Base-by-base conservation (phyloP, 2,329 filamentous ascomycete genomes). In the Trichoderma aggressivum region DNA sequence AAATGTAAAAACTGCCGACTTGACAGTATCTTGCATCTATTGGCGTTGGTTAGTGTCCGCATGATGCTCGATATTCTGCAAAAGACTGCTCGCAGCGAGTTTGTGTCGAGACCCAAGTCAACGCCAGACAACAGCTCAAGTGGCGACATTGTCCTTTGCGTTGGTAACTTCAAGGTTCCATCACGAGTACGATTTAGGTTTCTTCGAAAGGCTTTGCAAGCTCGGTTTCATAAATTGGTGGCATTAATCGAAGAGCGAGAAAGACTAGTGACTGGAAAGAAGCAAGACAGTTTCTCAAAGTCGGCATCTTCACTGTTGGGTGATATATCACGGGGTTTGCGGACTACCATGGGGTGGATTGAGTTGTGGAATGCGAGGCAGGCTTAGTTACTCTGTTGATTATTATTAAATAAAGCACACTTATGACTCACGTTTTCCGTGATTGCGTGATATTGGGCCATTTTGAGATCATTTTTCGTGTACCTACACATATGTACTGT, bases 61-160 rank as follows among this genome's bases (percentile, higher is more conserved):
- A 71, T 67, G 69, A 71, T 60, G 69, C 62, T 71, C 21, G 62
- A 71, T 34, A 64, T 71, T 16, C 69, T 71, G 16, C 69, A 71
- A 16, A 67, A 66, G 53, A 66, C 62, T n/a, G 50, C 55, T 34
- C 69, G 63, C 24, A 61, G 30, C n/a, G 53, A 71, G n/a, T 71
- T 71, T 21, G 26, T 67, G 14, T 12, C 47, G 6, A 53, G 30
- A 56, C 24, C 69, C 12, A 43, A 34, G n/a, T 10, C 30, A 26
- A 1, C 3, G 7, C 14, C 60, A 24, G 36, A 21, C 34, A 47
- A 21, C 34, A 47, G 7, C 16, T 24, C 53, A 4, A 32, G 2
- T 21, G 34, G 61, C 12, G 24, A 4, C 50, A 21, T 26, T 26
- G 10, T n/a, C 26, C 55, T 71, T 30, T 71, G 43, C 53, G 67